phyloP scores from a whole-genome alignment of 129 eudicot species.

The Artemisia annua region DNA sequence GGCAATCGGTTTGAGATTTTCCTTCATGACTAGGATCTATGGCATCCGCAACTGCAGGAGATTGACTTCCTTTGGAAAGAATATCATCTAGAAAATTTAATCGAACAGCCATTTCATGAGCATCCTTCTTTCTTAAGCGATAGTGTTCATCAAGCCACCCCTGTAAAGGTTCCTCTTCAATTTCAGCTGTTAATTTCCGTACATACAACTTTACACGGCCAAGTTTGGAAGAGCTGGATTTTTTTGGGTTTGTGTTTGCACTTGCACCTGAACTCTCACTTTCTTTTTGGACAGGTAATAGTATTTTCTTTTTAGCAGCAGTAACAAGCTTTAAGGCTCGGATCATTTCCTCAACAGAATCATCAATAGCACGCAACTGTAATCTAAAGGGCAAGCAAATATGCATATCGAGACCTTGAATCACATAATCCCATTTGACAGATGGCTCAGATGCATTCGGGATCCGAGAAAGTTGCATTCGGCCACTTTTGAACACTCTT shows the following conservation, averaged over 20 bases:
- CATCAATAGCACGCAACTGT: slow-evolving; percentile 93
- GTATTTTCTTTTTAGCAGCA: slow-evolving; percentile 56
- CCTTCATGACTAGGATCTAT: slow-evolving; percentile 40
- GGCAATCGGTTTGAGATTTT: slow-evolving; percentile 43
- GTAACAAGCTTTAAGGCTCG: slow-evolving; percentile 82
- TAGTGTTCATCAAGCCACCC: slow-evolving; percentile 99
- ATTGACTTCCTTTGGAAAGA: slow-evolving; percentile 45
- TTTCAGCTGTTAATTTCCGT: slow-evolving; percentile 74
- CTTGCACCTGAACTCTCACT: slow-evolving; percentile 21
- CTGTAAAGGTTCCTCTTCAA: slow-evolving; percentile 93
- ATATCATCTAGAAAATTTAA: slow-evolving; percentile 69
- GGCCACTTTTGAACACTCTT: slow-evolving; percentile 72
- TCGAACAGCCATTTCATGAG: slow-evolving; percentile 83
- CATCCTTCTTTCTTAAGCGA: slow-evolving; percentile 72
- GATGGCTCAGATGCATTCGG: slow-evolving; percentile 59
- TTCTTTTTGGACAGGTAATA: slow-evolving; percentile 56
- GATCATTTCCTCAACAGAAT: slow-evolving; percentile 82
- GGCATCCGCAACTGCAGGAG: slow-evolving; percentile 40
- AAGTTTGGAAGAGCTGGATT: slow-evolving; percentile 56
- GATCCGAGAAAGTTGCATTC: slow-evolving; percentile 92
- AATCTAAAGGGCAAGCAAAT: slow-evolving; percentile 84
- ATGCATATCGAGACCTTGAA: slow-evolving; percentile 91
- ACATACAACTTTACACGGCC: slow-evolving; percentile 77
- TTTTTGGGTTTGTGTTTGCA: slow-evolving; percentile 51
- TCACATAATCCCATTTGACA: slow-evolving; percentile 90